These are phyloP conservation scores for Fusarium ramigenum DNA, from an alignment of 2,329 filamentous ascomycete genomes.

Conservation along the genomic window DNA sequence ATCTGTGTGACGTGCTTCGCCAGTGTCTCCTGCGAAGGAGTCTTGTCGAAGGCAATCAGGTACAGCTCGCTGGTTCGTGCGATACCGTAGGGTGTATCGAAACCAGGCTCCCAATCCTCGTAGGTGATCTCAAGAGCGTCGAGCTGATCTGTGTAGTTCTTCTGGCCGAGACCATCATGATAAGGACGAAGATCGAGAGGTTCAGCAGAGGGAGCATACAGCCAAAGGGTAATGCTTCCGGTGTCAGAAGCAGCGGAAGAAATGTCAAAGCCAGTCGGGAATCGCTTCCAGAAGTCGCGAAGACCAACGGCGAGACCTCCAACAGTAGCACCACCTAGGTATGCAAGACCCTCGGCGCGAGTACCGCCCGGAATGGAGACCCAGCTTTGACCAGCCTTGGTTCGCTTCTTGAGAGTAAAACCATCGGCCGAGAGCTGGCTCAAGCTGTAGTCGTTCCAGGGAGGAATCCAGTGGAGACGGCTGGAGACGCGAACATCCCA, in stretches of 20 bases:
- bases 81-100: conserved; percentile 66
- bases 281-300: conserved; percentile 71
- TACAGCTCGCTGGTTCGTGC: conserved; percentile 66
- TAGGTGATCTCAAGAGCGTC: conserved; percentile 71
- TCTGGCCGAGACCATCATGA: conserved; percentile 65
- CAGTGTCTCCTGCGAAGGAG: conserved; percentile 59
- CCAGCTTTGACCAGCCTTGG: conserved; percentile 65
- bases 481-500: conserved; percentile 59
- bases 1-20: conserved; percentile 55
- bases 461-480: conserved; percentile 64
- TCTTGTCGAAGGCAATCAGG: conserved; percentile 61
- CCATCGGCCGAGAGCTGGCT: conserved; percentile 68
- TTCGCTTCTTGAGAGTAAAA: conserved; percentile 68
- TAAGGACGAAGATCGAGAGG: conserved; percentile 66
- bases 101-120: conserved; percentile 67
- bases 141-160: conserved; percentile 65
- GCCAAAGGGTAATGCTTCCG: conserved; percentile 66
- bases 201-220: conserved; percentile 65
- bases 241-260: conserved; percentile 58
- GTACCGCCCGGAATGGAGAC: conserved; percentile 66
- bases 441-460: conserved; percentile 67
- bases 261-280: conserved; percentile 67
- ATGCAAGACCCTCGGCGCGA: conserved; percentile 64
- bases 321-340: conserved; percentile 64
- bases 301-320: conserved; percentile 69